phyloP scores from a whole-genome alignment of 2,329 filamentous ascomycete species.

The Neopestalotiopsis sp. region DNA sequence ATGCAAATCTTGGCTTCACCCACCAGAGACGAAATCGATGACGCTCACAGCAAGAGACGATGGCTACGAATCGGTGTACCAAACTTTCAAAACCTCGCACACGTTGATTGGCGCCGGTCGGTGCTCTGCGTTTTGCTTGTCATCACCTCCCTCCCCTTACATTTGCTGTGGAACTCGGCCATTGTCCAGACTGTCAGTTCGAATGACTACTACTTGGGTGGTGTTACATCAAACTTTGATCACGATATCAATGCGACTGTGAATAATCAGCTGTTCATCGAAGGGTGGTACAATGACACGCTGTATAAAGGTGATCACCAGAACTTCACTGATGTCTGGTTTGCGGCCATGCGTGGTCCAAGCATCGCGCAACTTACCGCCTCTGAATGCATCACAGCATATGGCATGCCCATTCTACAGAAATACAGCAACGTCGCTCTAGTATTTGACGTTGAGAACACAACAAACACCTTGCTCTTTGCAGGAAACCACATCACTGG shows the following conservation, averaged over 20 bases:
- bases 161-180: conserved; percentile 17
- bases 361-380: conserved; percentile 1
- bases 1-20: conserved; percentile 12
- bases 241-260: background rate
- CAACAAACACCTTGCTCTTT: conserved; percentile 15
- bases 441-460: conserved; percentile 10
- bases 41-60: background rate
- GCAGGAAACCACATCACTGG: conserved; percentile 8
- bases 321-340: conserved; percentile 2
- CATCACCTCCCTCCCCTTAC: conserved; percentile 1
- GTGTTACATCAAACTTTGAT: conserved; percentile 14
- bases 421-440: conserved; percentile 9
- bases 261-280: background rate
- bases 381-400: conserved; percentile 15
- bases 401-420: background rate
- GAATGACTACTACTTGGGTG: conserved; percentile 13
- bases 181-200: conserved; percentile 14
- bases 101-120: background rate
- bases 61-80: conserved; percentile 9
- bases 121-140: conserved; percentile 2
- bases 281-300: background rate
- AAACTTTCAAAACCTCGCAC: conserved; percentile 7
- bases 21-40: conserved; percentile 9
- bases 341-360: background rate
- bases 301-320: background rate